Percentiles rank a stretch among this genome's conserved stretches.
These are phyloP conservation scores for Cyclotella atomus DNA, from an alignment of 108 stramenopile species.

Conservation along the genomic window DNA sequence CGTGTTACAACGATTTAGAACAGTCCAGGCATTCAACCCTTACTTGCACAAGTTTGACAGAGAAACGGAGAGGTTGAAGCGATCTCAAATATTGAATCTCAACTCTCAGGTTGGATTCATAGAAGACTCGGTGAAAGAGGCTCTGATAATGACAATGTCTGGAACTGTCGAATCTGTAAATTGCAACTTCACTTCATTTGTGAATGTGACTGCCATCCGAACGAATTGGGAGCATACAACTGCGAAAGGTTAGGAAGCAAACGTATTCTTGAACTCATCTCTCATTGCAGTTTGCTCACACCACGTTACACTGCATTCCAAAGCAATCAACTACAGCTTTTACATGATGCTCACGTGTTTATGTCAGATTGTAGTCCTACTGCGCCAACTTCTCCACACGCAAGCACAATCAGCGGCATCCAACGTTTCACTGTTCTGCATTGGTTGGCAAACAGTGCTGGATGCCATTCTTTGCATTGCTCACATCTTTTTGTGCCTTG, in stretches of 20 bases:
- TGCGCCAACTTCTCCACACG: slow-evolving; percentile 86
- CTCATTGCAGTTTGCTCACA: too few species aligned
- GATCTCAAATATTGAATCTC: slow-evolving; percentile 38
- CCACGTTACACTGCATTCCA: too few species aligned
- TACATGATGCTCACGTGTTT: slow-evolving; percentile 91
- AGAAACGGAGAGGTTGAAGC: slow-evolving; percentile 26
- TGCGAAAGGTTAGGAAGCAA: too few species aligned
- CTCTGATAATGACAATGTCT: slow-evolving; percentile 64
- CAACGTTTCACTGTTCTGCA: slow-evolving; percentile 80
- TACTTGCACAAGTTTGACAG: slow-evolving; percentile 8
- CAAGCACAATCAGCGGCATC: slow-evolving; percentile 83
- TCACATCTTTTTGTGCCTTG: slow-evolving; percentile 87
- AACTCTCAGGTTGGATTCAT: slow-evolving; percentile 45
- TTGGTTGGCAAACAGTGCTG: slow-evolving; percentile 92
- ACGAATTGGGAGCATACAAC: slow-evolving; percentile 88
- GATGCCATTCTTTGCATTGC: slow-evolving; percentile 90
- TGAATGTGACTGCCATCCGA: slow-evolving; percentile 85
- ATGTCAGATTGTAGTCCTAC: slow-evolving; percentile 86
- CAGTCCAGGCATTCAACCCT: slow-evolving; percentile 44
- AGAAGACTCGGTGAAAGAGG: slow-evolving; percentile 60
- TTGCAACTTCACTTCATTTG: slow-evolving; percentile 71
- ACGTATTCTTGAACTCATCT: too few species aligned
- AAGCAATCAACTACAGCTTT: slow-evolving; percentile 92
- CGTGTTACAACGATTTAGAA: slow-evolving; percentile 42
- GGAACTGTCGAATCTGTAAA: slow-evolving; percentile 73